phyloP scores from a whole-genome alignment of 345 rosid genomes.

The Gossypium turneri region DNA sequence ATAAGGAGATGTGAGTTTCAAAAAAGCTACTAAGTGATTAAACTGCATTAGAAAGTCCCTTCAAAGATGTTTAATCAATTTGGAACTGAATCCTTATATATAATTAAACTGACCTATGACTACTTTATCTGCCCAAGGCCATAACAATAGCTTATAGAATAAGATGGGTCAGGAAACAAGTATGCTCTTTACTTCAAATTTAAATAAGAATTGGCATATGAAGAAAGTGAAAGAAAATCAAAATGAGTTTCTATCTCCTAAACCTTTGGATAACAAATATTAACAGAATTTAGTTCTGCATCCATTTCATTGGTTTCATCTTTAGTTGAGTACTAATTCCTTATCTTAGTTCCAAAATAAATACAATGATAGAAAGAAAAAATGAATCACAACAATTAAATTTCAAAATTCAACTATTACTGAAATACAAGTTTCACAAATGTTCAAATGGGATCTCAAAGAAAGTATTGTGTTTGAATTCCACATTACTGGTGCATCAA shows the following conservation, averaged over 20 bases:
- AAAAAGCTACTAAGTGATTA: not conserved
- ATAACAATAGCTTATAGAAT: not conserved
- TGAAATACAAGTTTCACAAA: not conserved
- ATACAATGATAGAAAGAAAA: not conserved
- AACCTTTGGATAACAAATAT: not conserved
- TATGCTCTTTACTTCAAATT: not conserved
- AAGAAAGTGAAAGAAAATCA: not conserved
- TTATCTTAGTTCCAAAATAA: not conserved
- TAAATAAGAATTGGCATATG: not conserved
- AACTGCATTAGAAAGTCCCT: not conserved
- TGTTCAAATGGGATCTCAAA: not conserved
- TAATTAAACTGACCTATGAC: not conserved
- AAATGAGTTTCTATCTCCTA: not conserved
- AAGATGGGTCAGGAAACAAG: not conserved
- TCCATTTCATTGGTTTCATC: not conserved
- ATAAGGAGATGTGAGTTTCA: not conserved
- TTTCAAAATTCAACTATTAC: not conserved
- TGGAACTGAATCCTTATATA: not conserved
- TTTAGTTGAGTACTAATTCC: not conserved
- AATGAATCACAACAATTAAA: not conserved
- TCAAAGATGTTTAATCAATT: not conserved
- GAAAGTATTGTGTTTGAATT: not conserved
- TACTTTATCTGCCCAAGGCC: not conserved
- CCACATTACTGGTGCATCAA: not conserved
- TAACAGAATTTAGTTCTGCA: not conserved